Evolutionary conservation across 148 eudicot species (phyloP).

Genomic region (Camellia lanceoleosa): DNA sequence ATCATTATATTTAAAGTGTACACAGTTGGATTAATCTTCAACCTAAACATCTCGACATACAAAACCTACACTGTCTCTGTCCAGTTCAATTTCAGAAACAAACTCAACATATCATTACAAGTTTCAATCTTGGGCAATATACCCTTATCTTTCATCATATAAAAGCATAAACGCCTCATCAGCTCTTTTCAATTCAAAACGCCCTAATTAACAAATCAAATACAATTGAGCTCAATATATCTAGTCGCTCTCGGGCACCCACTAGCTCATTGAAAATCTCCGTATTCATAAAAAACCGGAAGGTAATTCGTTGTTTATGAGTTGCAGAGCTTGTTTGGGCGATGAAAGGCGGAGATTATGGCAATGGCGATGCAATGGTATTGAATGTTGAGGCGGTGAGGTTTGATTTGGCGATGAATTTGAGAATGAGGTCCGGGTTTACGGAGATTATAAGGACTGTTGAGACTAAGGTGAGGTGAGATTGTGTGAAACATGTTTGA

Average conservation of each 20-base stretch:
- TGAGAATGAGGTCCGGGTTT: conserved; percentile 37
- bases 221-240: conserved; percentile 30
- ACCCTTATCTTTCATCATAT: conserved; percentile 47
- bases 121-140: conserved; percentile 48
- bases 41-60: conserved; percentile 69
- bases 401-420: conserved; percentile 31
- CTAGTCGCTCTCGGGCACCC: conserved; percentile 31
- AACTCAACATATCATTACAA: conserved; percentile 58
- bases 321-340: conserved; percentile 36
- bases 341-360: conserved; percentile 37
- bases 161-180: conserved; percentile 52
- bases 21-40: conserved; percentile 46
- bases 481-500: conserved; percentile 44
- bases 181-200: conserved; percentile 44
- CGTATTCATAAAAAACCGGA: not conserved
- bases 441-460: conserved; percentile 40
- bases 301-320: conserved; percentile 29
- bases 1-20: conserved; percentile 78
- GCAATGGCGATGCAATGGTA: conserved; percentile 43
- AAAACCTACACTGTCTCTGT: conserved; percentile 52
- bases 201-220: conserved; percentile 51
- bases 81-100: conserved; percentile 44
- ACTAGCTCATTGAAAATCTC: conserved; percentile 37
- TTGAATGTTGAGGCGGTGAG: conserved; percentile 20
- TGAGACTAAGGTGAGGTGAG: conserved; percentile 39